Base-by-base conservation (phyloP, 2,329 filamentous ascomycete species). In the Mycosphaerelloides madeirae region DNA sequence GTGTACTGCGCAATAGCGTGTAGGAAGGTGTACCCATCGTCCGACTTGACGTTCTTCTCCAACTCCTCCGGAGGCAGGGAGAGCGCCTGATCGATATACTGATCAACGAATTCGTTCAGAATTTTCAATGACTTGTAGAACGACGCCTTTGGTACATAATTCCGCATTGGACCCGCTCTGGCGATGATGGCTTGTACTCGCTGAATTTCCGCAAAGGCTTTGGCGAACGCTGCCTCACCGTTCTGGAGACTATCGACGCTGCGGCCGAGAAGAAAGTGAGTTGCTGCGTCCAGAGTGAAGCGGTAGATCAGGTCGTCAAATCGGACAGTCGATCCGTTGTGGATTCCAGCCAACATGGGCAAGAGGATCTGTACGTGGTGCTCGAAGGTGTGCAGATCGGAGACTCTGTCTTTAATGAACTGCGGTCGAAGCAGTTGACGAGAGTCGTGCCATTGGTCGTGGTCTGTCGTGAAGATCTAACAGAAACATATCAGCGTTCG, bases 1-100 rank as follows among this genome's bases (percentile, higher is more conserved):
- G 89, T 95, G 69, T 87, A 90, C 31, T 77, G 75, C 34, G 88
- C 87, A 2, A 96, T 78, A 22, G 87, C 85, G 66, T 95, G 85
- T 15, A 95, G 77, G 69, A 96, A 95, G 1, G 85, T 94, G 66
- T 93, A 90, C 36, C 76, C 78, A 50, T 77, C 70, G 60, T 86
- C 84, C 7, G 79, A 79, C 60, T 86, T 88, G 44, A 78, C 78
- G 68, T 85, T 87, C 49, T 80, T 75, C 38, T 83, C 80, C 1
- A 94, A 78, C 64, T 95, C 86, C 25, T 80, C 79, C 0, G 79
- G 77, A 2, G 78, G 79, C 28, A 95, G 75, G 3, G 73, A 73
- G 6, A 95, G 77, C 0, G 86, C 80, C 9, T 78, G 75, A 41
- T 90, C 81, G 61, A 95, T 90, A 66, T 85, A 95, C 7, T 77